Conservation (phyloP, 2,329 filamentous ascomycete genomes). For the Fusarium sp. region DNA sequence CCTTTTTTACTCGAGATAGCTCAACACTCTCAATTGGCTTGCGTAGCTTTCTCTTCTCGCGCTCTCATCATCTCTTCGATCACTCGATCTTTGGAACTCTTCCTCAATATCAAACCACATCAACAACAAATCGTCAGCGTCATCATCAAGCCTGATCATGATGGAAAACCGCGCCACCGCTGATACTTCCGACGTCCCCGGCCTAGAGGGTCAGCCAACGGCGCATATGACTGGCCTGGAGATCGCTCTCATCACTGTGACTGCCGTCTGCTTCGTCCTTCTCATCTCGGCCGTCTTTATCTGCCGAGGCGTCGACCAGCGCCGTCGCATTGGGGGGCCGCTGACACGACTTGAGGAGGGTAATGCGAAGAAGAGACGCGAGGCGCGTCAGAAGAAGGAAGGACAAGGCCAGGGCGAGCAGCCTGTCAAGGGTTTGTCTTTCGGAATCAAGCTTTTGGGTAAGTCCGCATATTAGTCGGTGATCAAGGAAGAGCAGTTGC, state of each 20-base stretch:
- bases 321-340: slow-evolving; percentile 6
- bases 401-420: neutral
- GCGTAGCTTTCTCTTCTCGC: neutral
- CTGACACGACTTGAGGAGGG: slow-evolving; percentile 24
- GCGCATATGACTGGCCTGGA: slow-evolving; percentile 39
- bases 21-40: neutral
- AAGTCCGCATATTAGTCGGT: neutral
- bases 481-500: neutral
- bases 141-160: neutral
- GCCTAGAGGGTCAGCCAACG: neutral
- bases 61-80: neutral
- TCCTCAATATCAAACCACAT: neutral
- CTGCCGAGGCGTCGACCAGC: slow-evolving; percentile 30
- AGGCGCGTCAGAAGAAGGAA: neutral
- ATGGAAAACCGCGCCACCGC: neutral
- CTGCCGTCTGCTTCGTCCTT: slow-evolving; percentile 35
- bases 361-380: neutral
- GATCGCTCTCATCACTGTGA: slow-evolving; percentile 42
- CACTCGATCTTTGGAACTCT: neutral
- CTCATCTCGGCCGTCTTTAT: slow-evolving; percentile 38
- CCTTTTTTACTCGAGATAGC: neutral
- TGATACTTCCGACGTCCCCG: neutral
- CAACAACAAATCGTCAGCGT: neutral
- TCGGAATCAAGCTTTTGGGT: neutral
- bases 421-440: neutral